Percentiles rank a stretch among this genome's conserved stretches.
These are phyloP conservation scores for Chaetomium globosum DNA, from an alignment of 2,329 filamentous ascomycete species.

Conservation along the genomic window DNA sequence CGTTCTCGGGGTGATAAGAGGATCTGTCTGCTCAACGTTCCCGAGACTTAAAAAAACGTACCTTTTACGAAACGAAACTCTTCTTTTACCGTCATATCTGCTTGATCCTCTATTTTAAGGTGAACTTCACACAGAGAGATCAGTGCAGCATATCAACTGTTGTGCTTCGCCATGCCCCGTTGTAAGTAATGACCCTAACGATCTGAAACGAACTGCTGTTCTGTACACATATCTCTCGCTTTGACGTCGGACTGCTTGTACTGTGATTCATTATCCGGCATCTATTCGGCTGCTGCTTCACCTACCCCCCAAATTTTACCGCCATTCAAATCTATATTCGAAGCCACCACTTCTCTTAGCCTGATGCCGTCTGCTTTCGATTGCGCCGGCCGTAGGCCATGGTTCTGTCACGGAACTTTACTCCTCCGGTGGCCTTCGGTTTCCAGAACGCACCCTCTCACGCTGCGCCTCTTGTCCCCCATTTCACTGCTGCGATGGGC, in stretches of 20 bases:
- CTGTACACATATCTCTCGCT: not conserved
- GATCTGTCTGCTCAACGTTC: constrained; percentile 24
- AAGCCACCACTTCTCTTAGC: not conserved
- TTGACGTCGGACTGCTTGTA: not conserved
- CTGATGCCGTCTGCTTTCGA: too few species aligned
- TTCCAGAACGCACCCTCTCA: not conserved
- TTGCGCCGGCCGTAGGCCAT: too few species aligned
- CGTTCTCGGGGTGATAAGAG: too few species aligned
- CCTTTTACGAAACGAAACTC: not conserved
- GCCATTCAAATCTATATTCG: not conserved
- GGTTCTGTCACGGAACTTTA: too few species aligned
- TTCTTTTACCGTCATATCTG: constrained; percentile 1
- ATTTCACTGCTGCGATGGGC: constrained; percentile 13
- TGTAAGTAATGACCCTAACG: constrained; percentile 30
- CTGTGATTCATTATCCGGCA: not conserved
- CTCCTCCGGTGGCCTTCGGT: not conserved
- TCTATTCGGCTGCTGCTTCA: not conserved
- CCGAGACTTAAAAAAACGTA: not conserved
- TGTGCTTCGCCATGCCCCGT: constrained; percentile 19
- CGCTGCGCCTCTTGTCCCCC: not conserved
- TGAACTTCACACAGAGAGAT: not conserved
- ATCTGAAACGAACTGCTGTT: not conserved
- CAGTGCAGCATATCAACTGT: not conserved
- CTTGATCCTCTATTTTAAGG: not conserved
- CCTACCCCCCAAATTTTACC: not conserved